Evolutionary conservation across 2,329 filamentous ascomycete species (phyloP), one percentile per base, ranked within the genome.

Genomic region (Phialemonium atrogriseum): DNA sequence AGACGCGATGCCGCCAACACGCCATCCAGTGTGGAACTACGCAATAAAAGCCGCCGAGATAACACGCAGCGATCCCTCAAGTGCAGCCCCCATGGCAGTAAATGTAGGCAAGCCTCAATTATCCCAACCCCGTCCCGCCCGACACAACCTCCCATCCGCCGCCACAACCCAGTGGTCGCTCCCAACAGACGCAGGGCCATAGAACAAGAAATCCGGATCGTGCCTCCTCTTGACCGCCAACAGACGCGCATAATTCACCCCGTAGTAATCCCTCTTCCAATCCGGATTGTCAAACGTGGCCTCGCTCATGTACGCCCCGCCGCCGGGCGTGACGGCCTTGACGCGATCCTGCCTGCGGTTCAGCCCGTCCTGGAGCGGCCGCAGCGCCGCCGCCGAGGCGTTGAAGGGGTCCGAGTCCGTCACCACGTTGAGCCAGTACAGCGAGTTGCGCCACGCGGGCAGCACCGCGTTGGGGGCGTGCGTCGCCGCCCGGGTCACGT

Each of bases 81-180:
- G 13, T 30, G 33, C 4, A 36, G n/a, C 12, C 34, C n/a, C n/a
- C n/a, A n/a, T n/a, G n/a, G n/a, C n/a, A n/a, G n/a, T n/a, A n/a
- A n/a, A n/a, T n/a, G n/a, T n/a, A n/a, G n/a, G n/a, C n/a, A n/a
- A n/a, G n/a, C n/a, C n/a, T n/a, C n/a, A n/a, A n/a, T n/a, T n/a
- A n/a, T 17, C 10, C 28, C 32, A n/a, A 26, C 33, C 23, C 10
- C 10, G 4, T 13, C 30, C 18, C 16, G 31, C 33, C 30, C 36
- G 19, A 36, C 62, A 66, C 44, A 64, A 46, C 5, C 55, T 52
- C 7, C 61, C 62, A 30, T 50, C 37, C 4, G 44, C 48, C 6
- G 43, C 46, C 10, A 60, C 52, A 3, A 38, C 41, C 60, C 60
- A 68, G 5, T 42, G 43, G 10, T 66, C 60, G 39, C 56, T 62